A percentile compares a stretch with the other conserved stretches of the same genome.
Conservation (phyloP, 2,329 filamentous ascomycete species). For the Aspergillus sp. region DNA sequence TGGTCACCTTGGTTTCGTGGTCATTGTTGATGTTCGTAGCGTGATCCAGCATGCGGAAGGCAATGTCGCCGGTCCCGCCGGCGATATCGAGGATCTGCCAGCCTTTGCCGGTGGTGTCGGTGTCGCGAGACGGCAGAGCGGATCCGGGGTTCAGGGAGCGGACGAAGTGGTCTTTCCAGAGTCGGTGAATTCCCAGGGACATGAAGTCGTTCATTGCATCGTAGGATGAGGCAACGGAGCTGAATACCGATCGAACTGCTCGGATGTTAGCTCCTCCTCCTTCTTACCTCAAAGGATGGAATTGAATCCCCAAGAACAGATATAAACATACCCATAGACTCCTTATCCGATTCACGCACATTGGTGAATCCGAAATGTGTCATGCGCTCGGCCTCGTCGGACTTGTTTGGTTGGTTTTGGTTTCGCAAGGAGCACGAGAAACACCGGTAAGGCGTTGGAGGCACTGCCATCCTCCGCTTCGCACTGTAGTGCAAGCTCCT, state of each 20-base stretch:
- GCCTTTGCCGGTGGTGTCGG: slow-evolving; percentile 36
- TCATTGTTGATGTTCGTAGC: slow-evolving; percentile 76
- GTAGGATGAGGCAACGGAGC: slow-evolving; percentile 88
- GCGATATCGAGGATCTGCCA: slow-evolving; percentile 90
- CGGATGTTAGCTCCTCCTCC: slow-evolving; percentile 1
- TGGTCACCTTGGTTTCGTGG: slow-evolving; percentile 74
- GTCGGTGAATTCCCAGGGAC: slow-evolving; percentile 92
- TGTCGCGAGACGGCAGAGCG: slow-evolving; percentile 32
- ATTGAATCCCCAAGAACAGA: not conserved
- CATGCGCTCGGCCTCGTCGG: slow-evolving; percentile 49
- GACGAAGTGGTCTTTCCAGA: slow-evolving; percentile 98
- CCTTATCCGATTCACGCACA: slow-evolving; percentile 74
- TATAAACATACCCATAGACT: slow-evolving; percentile 50
- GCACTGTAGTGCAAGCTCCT: slow-evolving; percentile 30
- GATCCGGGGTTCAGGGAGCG: slow-evolving; percentile 80
- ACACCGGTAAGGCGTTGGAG: slow-evolving; percentile 39
- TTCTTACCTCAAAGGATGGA: not conserved
- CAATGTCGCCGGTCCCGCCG: slow-evolving; percentile 95
- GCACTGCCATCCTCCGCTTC: slow-evolving; percentile 21
- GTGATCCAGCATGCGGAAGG: slow-evolving; percentile 91
- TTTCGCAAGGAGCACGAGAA: slow-evolving; percentile 46
- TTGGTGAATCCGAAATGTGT: slow-evolving; percentile 93
- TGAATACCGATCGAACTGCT: slow-evolving; percentile 81
- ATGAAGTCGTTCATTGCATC: slow-evolving; percentile 99
- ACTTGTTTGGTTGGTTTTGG: slow-evolving; percentile 34